Base-by-base conservation (phyloP, 2,329 filamentous ascomycete genomes). In the Verticillium dahliae region DNA sequence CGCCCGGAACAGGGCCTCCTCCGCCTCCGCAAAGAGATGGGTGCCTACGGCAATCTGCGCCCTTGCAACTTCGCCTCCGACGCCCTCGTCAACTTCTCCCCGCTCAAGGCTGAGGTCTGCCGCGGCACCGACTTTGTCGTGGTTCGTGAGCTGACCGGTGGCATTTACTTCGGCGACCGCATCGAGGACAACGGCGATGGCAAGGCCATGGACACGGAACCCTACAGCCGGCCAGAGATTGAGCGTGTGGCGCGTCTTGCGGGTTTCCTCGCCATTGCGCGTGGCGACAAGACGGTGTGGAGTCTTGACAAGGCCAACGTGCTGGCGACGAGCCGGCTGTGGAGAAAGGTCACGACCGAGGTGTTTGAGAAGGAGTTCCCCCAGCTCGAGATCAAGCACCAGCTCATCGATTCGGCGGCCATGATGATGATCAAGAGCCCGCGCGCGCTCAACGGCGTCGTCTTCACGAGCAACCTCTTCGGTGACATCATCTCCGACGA, bases 381-480 rank as follows among this genome's bases (percentile, higher is more conserved):
- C 2, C 86, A 94, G 74, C 78, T 97, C 56, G 85, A 90, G 79
- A 79, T 96, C 54, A 86, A 88, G 67, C 94, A 97, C 75, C 93
- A 98, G 74, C 84, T 98, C 58, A 97, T 98, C 73, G 94, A 98
- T 79, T 91, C 87, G 61, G 94, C 94, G n/a, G 94, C 94, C 67
- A 97, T 98, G 93, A 81, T 97, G 69, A 92, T 98, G 90, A 85
- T 98, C 72, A 97, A 96, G 88, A 94, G 93, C 77, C 94, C 94
- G 10, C 83, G 88, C 11, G 85, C 87, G 27, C 82, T 98, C 60
- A 98, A 97, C 74, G 95, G 94, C 60, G 87, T 98, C 39, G 85
- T 98, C 56, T 88, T 98, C 66, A 96, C 93, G 13, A 93, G 89
- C 81, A 99, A 98, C 76, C 74, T 98, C 68, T 97, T 97, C 73